phyloP scores from a whole-genome alignment of 345 rosid species.

The Melastoma malabathricum region DNA sequence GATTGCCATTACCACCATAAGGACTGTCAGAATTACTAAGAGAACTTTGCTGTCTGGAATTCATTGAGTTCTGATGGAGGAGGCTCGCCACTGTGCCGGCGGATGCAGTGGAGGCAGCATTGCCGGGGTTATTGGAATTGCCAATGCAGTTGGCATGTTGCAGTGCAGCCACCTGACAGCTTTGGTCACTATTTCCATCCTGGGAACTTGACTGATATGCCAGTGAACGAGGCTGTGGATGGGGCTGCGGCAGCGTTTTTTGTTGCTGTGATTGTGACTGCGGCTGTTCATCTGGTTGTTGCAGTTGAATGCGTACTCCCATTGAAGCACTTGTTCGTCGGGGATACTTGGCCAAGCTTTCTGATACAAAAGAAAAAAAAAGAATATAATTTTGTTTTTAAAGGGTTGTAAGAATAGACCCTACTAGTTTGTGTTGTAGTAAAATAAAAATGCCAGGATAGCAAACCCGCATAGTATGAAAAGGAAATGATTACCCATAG shows the following conservation, averaged over 20 bases:
- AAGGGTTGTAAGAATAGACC: not conserved
- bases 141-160: slow-evolving; percentile 36
- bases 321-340: slow-evolving; percentile 51
- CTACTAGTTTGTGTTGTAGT: not conserved
- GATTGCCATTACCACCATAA: slow-evolving; percentile 63
- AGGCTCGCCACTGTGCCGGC: slow-evolving; percentile 71
- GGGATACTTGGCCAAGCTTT: slow-evolving; percentile 94
- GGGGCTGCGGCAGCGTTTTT: slow-evolving; percentile 30
- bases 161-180: slow-evolving; percentile 30
- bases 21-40: slow-evolving; percentile 52
- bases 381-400: not conserved
- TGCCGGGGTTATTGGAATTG: slow-evolving; percentile 41
- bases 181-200: slow-evolving; percentile 34
- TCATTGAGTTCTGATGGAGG: slow-evolving; percentile 86
- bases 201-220: slow-evolving; percentile 19
- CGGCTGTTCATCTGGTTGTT: slow-evolving; percentile 50
- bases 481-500: slow-evolving; percentile 62
- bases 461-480: not conserved
- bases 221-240: slow-evolving; percentile 16
- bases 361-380: slow-evolving; percentile 27
- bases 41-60: slow-evolving; percentile 61
- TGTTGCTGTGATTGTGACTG: slow-evolving; percentile 35
- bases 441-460: not conserved
- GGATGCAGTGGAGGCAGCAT: slow-evolving; percentile 52
- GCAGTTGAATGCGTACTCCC: slow-evolving; percentile 38